Base-by-base conservation (phyloP, 75 land plant species). In the Isoetes taiwanensis region DNA sequence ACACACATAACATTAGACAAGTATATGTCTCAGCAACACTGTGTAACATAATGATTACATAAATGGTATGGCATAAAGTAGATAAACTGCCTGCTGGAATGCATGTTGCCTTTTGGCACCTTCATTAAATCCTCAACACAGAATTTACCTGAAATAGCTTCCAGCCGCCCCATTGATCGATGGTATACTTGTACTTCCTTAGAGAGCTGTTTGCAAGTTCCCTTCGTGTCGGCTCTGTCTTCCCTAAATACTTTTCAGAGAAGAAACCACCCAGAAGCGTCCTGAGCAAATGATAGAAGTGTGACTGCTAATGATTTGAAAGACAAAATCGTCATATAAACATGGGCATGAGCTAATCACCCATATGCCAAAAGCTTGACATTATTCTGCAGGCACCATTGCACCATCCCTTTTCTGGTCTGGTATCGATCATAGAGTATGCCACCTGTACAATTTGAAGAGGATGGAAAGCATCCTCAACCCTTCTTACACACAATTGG, bases 141-240 rank as follows among this genome's bases (percentile, higher is more conserved):
- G 3, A 1, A 52, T 12, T n/a, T 31, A 67, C 70, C 63, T 67
- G 70, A 61, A 67, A 67, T 28, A 67, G 30, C n/a, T 33, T 38
- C 70, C 70, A 67, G 30, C 56, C 55, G 20, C 70, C 70, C 70
- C 70, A 67, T 42, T 67, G 70, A 59, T 67, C 70, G 34, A 67
- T 67, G 38, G 30, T 32, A 34, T 52, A 40, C 53, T 67, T 67
- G 41, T 67, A 67, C 37, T 67, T 67, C 41, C 63, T 53, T 14
- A 67, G 70, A 10, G 70, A 67, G 40, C 50, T 42, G 28, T 62
- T 67, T 54, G 61, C 28, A n/a, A 67, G 64, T 30, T 67, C 70
- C 21, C 10, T 8, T 29, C 70, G 61, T 37, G 37, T 59, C 8
- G 70, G 70, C 60, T 67, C 70, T 19, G 56, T 54, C 50, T 53